Conservation (phyloP, 192 early-diverging fungal species). For the Coemansia sp. region DNA sequence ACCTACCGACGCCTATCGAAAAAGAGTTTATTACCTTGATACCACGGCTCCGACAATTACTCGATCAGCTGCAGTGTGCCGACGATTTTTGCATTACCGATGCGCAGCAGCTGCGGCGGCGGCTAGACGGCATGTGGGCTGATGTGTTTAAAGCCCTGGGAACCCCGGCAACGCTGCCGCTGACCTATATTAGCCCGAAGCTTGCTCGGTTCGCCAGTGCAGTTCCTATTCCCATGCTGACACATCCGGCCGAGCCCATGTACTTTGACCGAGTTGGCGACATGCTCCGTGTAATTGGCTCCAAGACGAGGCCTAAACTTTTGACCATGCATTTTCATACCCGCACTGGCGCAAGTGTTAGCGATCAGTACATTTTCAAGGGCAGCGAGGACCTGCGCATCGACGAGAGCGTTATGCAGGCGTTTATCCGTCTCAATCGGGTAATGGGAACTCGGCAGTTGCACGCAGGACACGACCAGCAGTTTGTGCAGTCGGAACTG, state of each 20-base stretch:
- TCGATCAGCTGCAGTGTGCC: slow-evolving; percentile 17
- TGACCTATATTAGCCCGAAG: slow-evolving; percentile 12
- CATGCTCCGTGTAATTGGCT: slow-evolving; percentile 29
- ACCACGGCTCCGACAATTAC: slow-evolving; percentile 11
- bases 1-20: slow-evolving; percentile 13
- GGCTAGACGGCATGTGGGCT: slow-evolving; percentile 21
- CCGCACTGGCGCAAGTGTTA: slow-evolving; percentile 55
- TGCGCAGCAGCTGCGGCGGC: background rate
- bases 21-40: slow-evolving; percentile 9
- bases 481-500: slow-evolving; percentile 4
- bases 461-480: background rate
- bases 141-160: slow-evolving; percentile 21
- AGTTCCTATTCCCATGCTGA: slow-evolving; percentile 44
- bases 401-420: slow-evolving; percentile 90
- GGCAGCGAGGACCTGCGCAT: slow-evolving; percentile 90
- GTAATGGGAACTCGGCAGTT: background rate
- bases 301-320: slow-evolving; percentile 92
- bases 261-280: slow-evolving; percentile 23
- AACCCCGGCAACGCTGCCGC: slow-evolving; percentile 8
- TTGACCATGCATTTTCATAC: slow-evolving; percentile 55
- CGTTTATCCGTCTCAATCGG: slow-evolving; percentile 37
- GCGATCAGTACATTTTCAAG: slow-evolving; percentile 81
- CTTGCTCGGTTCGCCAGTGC: slow-evolving; percentile 24
- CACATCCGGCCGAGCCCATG: slow-evolving; percentile 22
- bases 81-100: background rate